Base-by-base conservation (phyloP, 2,329 filamentous ascomycete species). In the Mollisiaceae sp. region DNA sequence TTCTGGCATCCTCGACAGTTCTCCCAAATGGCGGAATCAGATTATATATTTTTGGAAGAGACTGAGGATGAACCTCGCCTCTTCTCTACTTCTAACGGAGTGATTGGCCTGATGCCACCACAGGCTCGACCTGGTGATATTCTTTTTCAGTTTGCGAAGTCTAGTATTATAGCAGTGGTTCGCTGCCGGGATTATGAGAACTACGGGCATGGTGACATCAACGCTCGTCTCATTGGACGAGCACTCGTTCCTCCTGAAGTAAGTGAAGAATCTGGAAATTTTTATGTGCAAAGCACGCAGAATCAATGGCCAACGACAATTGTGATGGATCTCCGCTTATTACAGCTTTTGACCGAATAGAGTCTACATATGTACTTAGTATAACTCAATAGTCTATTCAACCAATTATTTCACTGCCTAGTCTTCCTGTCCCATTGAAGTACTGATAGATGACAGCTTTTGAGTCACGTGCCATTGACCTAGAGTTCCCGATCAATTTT, bases 331-430 rank as follows among this genome's bases (percentile, higher is more conserved):
- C 9, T 56, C 20, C 9, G 54, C 20, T 5, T 22, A 20, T 27
- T 56, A 14, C 54, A 56, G 55, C 32, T 57, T 39, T 38, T 57
- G 35, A 74, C 62, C 0, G 70, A 70, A 38, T 63, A 62, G 36
- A 20, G 8, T 41, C 15, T 41, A 41, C 38, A 41, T 41, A 41
- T 12, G 38, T 41, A 41, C 38, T 41, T 41, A 12, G 12, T 4
- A 41, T 41, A 12, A 12, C 15, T 41, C 38, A 41, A 18, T 41
- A 2, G 11, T 41, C 38, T 12, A 41, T 41, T 41, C 27, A 32
- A 32, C 27, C 6, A 32, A 3, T 32, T 32, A 6, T 32, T 6
- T 32, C 27, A 32, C 27, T 32, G 27, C 27, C 3, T 6, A 32
- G 27, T 32, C 6, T 32, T 32, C 27, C 27, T 32, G 27, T 6